Conservation (phyloP, 1,284 basidiomycete species). For the Ceratobasidium sp. region DNA sequence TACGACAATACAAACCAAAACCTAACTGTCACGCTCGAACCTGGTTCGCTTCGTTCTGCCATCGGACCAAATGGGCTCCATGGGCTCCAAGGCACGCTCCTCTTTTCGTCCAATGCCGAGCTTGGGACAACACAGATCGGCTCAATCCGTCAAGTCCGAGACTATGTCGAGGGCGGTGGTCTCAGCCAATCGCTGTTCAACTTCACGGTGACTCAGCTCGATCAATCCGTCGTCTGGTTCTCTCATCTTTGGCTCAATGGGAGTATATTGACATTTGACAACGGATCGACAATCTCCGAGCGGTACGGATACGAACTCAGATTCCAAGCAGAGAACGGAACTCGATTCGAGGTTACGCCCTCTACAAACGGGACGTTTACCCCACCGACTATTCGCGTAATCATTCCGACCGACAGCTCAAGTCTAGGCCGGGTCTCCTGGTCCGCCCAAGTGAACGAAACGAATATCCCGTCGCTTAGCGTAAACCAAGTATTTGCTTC, state of each 20-base stretch:
- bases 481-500: conserved; percentile 12
- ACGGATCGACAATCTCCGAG: conserved; percentile 7
- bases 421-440: conserved; percentile 8
- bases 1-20: not conserved
- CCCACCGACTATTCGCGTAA: not conserved
- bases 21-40: conserved; percentile 9
- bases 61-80: conserved; percentile 17
- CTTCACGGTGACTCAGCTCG: conserved; percentile 19
- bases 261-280: conserved; percentile 4
- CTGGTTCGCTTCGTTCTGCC: conserved; percentile 3
- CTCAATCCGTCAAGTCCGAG: conserved; percentile 11
- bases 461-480: conserved; percentile 1
- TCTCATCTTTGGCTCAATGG: conserved; percentile 20
- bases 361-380: not conserved
- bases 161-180: conserved; percentile 21
- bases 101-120: conserved; percentile 14
- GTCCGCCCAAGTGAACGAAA: conserved; percentile 31
- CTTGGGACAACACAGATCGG: conserved; percentile 20
- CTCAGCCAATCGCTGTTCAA: conserved; percentile 22
- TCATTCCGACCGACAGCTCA: not conserved
- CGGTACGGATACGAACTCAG: conserved; percentile 20
- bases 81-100: conserved; percentile 18
- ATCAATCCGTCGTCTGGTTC: conserved; percentile 20
- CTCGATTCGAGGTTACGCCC: conserved; percentile 4
- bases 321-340: conserved; percentile 21